These are phyloP conservation scores for Ascosphaera apis DNA, from an alignment of 2,329 filamentous ascomycete genomes.

Conservation along the genomic window DNA sequence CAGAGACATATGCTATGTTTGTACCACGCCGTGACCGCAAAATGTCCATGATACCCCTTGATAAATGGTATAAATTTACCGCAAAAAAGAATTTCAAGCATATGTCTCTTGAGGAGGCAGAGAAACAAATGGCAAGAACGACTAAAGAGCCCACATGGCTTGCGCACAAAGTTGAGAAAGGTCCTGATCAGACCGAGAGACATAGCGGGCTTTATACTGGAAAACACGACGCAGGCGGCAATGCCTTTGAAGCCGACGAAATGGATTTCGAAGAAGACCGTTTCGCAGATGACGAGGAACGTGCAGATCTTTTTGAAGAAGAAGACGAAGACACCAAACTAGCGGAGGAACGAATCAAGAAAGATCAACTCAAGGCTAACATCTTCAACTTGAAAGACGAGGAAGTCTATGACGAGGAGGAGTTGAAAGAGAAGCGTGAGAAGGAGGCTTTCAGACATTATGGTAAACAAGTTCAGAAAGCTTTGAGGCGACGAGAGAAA, in stretches of 20 bases:
- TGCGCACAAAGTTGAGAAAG: slow-evolving; percentile 28
- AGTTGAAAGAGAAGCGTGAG: slow-evolving; percentile 38
- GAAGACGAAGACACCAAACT: slow-evolving; percentile 62
- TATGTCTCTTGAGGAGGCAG: slow-evolving; percentile 62
- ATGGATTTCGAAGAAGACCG: slow-evolving; percentile 47
- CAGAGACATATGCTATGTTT: slow-evolving; percentile 57
- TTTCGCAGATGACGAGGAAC: slow-evolving; percentile 78
- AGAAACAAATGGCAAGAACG: slow-evolving; percentile 61
- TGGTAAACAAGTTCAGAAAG: slow-evolving; percentile 58
- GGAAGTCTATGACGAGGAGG: slow-evolving; percentile 43
- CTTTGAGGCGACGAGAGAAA: slow-evolving; percentile 63
- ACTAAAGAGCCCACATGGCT: slow-evolving; percentile 59
- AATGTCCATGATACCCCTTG: slow-evolving; percentile 72
- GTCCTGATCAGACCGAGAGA: slow-evolving; percentile 30
- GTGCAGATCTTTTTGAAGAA: slow-evolving; percentile 47
- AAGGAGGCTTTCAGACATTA: slow-evolving; percentile 45
- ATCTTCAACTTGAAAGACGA: slow-evolving; percentile 59
- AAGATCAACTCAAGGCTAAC: slow-evolving; percentile 69
- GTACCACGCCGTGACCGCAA: slow-evolving; percentile 45
- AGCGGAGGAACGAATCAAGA: slow-evolving; percentile 47
- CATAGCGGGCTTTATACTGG: slow-evolving; percentile 23
- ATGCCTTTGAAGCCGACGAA: slow-evolving; percentile 36
- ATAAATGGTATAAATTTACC: slow-evolving; percentile 69
- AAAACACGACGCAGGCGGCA: slow-evolving; percentile 23
- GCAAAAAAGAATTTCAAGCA: slow-evolving; percentile 40